These are phyloP conservation scores for Gamarada debralockiae DNA, from an alignment of 495 filamentous ascomycete species.

Conservation along the genomic window DNA sequence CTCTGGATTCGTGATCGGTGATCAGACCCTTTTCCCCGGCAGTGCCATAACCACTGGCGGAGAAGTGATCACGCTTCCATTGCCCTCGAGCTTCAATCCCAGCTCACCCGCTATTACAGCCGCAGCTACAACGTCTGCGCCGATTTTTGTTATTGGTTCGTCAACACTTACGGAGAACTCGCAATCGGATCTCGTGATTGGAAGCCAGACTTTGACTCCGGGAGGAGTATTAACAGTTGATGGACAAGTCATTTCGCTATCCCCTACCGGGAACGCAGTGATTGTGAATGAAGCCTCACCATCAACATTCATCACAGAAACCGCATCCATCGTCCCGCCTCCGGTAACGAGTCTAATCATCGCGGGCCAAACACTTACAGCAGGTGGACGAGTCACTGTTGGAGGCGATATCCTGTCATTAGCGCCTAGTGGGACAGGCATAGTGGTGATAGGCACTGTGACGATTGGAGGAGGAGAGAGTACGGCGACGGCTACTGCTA, in stretches of 20 bases:
- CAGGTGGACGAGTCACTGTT: slow-evolving; percentile 21
- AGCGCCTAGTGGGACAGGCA: slow-evolving; percentile 14
- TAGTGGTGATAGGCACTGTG: slow-evolving; percentile 18
- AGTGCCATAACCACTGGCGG: slow-evolving; percentile 10
- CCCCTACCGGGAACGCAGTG: slow-evolving; percentile 4
- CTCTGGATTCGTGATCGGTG: slow-evolving; percentile 11
- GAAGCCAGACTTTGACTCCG: slow-evolving; percentile 17
- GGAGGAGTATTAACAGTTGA: slow-evolving; percentile 6
- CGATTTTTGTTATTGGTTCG: slow-evolving; percentile 12
- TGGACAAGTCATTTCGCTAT: slow-evolving; percentile 11
- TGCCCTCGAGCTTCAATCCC: too few species aligned
- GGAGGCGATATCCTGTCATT: slow-evolving; percentile 19
- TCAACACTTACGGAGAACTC: slow-evolving; percentile 18
- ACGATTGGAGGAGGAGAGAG: slow-evolving; percentile 13
- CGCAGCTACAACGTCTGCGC: not conserved
- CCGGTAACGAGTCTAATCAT: slow-evolving; percentile 9
- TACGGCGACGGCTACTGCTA: slow-evolving; percentile 7
- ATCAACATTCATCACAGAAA: slow-evolving; percentile 1
- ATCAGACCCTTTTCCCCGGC: slow-evolving; percentile 17
- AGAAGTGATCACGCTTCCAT: slow-evolving; percentile 14
- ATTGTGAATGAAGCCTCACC: slow-evolving; percentile 5
- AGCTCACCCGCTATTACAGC: not conserved
- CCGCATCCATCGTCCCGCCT: not conserved
- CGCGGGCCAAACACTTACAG: slow-evolving; percentile 23
- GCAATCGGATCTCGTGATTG: slow-evolving; percentile 13